phyloP scores from a whole-genome alignment of 2,329 filamentous ascomycete genomes.

The Davidsoniella neocaledoniae region DNA sequence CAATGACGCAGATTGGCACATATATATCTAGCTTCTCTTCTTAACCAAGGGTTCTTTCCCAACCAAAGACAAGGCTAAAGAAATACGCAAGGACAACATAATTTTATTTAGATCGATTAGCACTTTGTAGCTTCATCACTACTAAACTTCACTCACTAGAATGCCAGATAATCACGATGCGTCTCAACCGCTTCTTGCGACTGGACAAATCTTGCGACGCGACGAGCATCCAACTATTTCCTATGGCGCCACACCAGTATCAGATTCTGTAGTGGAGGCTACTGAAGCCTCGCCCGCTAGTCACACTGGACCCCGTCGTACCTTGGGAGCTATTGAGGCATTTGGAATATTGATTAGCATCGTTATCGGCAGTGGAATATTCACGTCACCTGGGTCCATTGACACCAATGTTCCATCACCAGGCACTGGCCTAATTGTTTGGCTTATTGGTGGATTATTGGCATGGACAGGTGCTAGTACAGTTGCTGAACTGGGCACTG shows the following conservation, averaged over 20 bases:
- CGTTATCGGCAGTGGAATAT: constrained; percentile 48
- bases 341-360: constrained; percentile 47
- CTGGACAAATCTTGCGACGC: neutral
- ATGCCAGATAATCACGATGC: neutral
- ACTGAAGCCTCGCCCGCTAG: neutral
- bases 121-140: neutral
- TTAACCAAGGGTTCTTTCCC: too few species aligned
- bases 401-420: constrained; percentile 47
- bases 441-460: constrained; percentile 43
- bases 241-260: neutral
- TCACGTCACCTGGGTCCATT: constrained; percentile 46
- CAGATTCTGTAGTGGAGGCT: neutral
- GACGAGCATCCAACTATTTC: neutral
- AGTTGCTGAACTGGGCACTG: constrained; percentile 45
- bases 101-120: neutral
- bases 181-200: neutral
- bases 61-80: too few species aligned
- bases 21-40: too few species aligned
- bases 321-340: constrained; percentile 29
- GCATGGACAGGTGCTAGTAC: constrained; percentile 48
- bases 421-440: constrained; percentile 38
- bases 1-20: too few species aligned
- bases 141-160: too few species aligned
- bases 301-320: constrained; percentile 16
- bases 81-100: neutral